Evolutionary conservation across 1,284 basidiomycete genomes (phyloP), one percentile per base, ranked within the genome.

Genomic region (Mycosarcoma maydis): DNA sequence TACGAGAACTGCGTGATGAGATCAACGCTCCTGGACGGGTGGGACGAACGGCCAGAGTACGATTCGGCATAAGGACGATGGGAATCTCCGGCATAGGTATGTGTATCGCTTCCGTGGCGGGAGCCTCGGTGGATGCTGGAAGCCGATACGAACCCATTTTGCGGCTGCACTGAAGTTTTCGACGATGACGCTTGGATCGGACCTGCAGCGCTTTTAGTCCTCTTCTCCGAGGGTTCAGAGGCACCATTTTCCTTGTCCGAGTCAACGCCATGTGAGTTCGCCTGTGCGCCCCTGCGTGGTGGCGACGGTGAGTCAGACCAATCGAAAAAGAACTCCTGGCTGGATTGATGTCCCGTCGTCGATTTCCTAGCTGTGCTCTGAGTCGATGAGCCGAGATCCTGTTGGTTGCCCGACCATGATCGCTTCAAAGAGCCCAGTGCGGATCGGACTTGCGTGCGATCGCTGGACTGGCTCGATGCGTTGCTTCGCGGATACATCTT

Each of bases 331-430:
- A 57, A 48, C 46, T 65, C 57, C 19, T 72, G 53, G 41, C 57
- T 64, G 1, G 65, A 64, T 7, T 23, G 32, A 8, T 39, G 60
- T 2, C 36, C 42, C 10, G 10, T 9, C 6, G 45, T 16, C 20
- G 48, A 8, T 19, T 43, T 53, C 38, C 17, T 11, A 5, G 51
- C 34, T 9, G 42, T 36, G 42, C 20, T 41, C 19, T 39, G 22
- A 5, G 43, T 49, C 16, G 61, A 39, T 7, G 57, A 56, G 20
- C 66, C 66, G 40, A 74, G 67, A 32, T 74, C 72, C 11, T 67
- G 57, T 20, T 67, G 52, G 41, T 68, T 74, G 34, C 72, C 72
- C 8, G 72, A 74, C 72, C 72, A 74, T 14, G 46, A 30, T 13
- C 72, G 59, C 36, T 74, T 74, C 29, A 74, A 40, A 9, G 45